Evolutionary conservation across 768 basidiomycete genomes (phyloP), one percentile per base, ranked within the genome.

Genomic region (Inosperma sp.): DNA sequence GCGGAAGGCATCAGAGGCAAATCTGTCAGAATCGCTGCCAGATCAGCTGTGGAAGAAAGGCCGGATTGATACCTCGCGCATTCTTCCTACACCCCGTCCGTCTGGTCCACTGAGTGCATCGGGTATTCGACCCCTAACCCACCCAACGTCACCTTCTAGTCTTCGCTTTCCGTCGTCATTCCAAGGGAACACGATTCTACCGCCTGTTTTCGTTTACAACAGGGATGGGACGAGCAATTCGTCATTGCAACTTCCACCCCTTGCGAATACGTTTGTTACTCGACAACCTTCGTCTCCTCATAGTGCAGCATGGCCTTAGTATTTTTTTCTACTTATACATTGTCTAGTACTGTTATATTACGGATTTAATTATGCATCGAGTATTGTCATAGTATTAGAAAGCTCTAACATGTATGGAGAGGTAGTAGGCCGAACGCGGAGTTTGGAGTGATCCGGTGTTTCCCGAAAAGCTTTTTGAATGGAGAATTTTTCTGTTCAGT

Each of bases 31-130:
- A 1, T 79, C 82, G 13, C 78, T 79, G 7, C 77, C 83, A 4
- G 86, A 86, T 58, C 78, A 76, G 54, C 77, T 82, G 29, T 89
- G 86, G 87, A 90, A 89, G 72, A 87, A 85, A 65, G 68, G 69
- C 10, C 66, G 75, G 42, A 51, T 70, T 27, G 75, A 77, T 42
- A 56, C 58, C 7, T 56, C 60, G 47, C 58, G 56, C n/a, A 52
- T 53, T 55, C 35, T 58, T 21, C 58, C 59, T 30, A 40, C 45
- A 17, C 59, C 56, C 23, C 51, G 56, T 14, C 53, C 53, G 14
- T 52, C 58, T 37, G 49, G 30, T 27, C 45, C 58, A 26, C 57
- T 57, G 23, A 53, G 46, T 26, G 39, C 36, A n/a, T n/a, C n/a
- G 29, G 48, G 53, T 13, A 45, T 52, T 27, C 57, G 54, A 43